phyloP scores from a whole-genome alignment of 1,284 basidiomycete species.

The Hemileia vastatrix region DNA sequence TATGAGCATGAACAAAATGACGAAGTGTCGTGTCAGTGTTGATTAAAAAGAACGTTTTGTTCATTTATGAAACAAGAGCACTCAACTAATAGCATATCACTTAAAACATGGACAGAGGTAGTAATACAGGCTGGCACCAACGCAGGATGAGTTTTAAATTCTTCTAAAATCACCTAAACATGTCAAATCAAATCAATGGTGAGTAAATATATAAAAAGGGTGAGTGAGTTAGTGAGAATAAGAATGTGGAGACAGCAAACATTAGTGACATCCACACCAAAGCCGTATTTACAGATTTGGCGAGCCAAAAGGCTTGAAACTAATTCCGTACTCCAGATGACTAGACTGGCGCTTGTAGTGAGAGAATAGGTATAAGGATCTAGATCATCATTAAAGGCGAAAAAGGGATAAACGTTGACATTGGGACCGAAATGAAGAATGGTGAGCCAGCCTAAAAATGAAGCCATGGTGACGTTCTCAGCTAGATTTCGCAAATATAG shows the following conservation, averaged over 20 bases:
- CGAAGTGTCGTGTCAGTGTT: too few species aligned
- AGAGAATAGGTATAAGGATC: conserved; percentile 54
- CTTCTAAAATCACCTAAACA: not conserved
- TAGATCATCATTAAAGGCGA: conserved; percentile 49
- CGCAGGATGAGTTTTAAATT: conserved; percentile 31
- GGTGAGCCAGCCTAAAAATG: conserved; percentile 47
- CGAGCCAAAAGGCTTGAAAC: conserved; percentile 49
- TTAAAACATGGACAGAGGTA: conserved; percentile 51
- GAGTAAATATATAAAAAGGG: not conserved
- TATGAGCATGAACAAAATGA: not conserved
- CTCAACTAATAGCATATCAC: conserved; percentile 51
- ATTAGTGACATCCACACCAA: conserved; percentile 50
- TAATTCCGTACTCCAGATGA: conserved; percentile 52
- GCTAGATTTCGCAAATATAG: conserved; percentile 52
- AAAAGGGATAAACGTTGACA: conserved; percentile 52
- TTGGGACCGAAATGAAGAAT: conserved; percentile 53
- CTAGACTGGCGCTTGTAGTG: conserved; percentile 50
- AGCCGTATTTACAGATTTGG: conserved; percentile 47
- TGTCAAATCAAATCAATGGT: not conserved
- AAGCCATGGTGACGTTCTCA: conserved; percentile 51
- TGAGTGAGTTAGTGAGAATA: too few species aligned
- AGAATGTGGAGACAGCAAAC: conserved; percentile 31
- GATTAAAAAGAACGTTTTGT: too few species aligned
- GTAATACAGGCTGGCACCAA: conserved; percentile 46
- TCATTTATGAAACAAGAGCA: too few species aligned